Conservation (phyloP, 2,329 filamentous ascomycete genomes). For the Diplocarpon rosae region DNA sequence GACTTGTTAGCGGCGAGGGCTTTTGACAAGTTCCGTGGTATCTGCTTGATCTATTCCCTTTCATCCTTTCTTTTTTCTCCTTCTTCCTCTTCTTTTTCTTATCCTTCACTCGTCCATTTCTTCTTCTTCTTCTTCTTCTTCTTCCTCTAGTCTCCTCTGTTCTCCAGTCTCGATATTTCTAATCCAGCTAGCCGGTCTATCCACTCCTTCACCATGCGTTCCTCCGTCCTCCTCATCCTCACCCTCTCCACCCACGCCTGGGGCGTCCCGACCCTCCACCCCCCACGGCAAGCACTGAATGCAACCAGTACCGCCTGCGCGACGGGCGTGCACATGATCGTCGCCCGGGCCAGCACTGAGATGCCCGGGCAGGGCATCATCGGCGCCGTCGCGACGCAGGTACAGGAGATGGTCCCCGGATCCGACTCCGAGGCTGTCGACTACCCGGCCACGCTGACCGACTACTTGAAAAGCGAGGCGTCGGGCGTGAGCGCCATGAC, state of each 20-base stretch:
- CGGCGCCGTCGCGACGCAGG: slow-evolving; percentile 25
- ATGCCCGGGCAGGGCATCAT: slow-evolving; percentile 27
- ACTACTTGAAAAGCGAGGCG: slow-evolving; percentile 24
- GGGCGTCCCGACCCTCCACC: background rate
- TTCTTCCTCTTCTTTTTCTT: too few relatives aligned
- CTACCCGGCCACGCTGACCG: slow-evolving; percentile 24
- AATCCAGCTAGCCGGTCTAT: background rate
- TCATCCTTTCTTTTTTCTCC: too few relatives aligned
- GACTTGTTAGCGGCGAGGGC: too few relatives aligned
- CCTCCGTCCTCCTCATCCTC: background rate
- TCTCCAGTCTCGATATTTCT: too few relatives aligned
- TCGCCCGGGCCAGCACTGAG: slow-evolving; percentile 28
- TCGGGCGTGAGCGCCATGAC: slow-evolving; percentile 26
- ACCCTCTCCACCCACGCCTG: background rate
- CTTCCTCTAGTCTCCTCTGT: too few relatives aligned
- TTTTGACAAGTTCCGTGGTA: too few relatives aligned
- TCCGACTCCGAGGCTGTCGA: slow-evolving; percentile 28
- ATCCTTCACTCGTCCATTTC: too few relatives aligned
- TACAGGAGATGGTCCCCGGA: slow-evolving; percentile 25
- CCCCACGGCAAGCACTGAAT: background rate
- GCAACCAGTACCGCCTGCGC: slow-evolving; percentile 4
- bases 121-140: too few relatives aligned
- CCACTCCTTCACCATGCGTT: background rate
- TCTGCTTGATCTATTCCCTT: too few relatives aligned
- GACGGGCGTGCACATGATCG: slow-evolving; percentile 27